These are phyloP conservation scores for Aciculoconidium aculeatum DNA, from an alignment of 805 yeast species.

Conservation along the genomic window DNA sequence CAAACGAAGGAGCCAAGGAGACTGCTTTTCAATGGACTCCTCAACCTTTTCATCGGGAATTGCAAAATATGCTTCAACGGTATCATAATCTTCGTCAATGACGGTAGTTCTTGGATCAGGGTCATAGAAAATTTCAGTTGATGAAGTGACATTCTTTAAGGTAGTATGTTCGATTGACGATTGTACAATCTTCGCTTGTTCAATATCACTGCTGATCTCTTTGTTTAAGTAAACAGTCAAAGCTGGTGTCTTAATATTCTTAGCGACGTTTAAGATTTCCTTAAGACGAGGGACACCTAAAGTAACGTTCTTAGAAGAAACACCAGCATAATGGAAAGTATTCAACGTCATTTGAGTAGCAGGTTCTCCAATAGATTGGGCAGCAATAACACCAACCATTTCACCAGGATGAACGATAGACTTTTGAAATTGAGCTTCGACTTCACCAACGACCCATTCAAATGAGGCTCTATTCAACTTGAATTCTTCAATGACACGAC, in stretches of 20 bases:
- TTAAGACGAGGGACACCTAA: constrained; percentile 97
- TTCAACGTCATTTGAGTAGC: constrained; percentile 97
- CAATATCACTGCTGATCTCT: constrained; percentile 81
- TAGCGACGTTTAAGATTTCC: constrained; percentile 97
- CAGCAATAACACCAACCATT: constrained; percentile 97
- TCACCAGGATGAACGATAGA: constrained; percentile 95
- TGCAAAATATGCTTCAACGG: constrained; percentile 94
- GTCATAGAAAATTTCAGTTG: constrained; percentile 94
- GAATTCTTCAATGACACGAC: constrained; percentile 89
- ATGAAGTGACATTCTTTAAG: constrained; percentile 89
- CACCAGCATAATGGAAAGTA: constrained; percentile 98
- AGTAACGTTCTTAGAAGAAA: constrained; percentile 91
- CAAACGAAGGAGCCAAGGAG: constrained; percentile 96
- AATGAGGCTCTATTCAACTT: constrained; percentile 79
- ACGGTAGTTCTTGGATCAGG: constrained; percentile 98
- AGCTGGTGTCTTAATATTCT: constrained; percentile 99
- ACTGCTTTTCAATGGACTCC: constrained; percentile 86
- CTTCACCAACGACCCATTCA: constrained; percentile 93
- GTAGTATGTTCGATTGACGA: constrained; percentile 97
- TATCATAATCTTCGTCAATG: constrained; percentile 93
- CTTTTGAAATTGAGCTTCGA: constrained; percentile 88
- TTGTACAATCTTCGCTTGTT: constrained; percentile 89
- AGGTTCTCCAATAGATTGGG: constrained; percentile 97
- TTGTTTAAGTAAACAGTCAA: constrained; percentile 86
- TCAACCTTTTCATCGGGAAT: constrained; percentile 98